Conservation (phyloP, 2,329 filamentous ascomycete species). For the Aureobasidium melanogenum region DNA sequence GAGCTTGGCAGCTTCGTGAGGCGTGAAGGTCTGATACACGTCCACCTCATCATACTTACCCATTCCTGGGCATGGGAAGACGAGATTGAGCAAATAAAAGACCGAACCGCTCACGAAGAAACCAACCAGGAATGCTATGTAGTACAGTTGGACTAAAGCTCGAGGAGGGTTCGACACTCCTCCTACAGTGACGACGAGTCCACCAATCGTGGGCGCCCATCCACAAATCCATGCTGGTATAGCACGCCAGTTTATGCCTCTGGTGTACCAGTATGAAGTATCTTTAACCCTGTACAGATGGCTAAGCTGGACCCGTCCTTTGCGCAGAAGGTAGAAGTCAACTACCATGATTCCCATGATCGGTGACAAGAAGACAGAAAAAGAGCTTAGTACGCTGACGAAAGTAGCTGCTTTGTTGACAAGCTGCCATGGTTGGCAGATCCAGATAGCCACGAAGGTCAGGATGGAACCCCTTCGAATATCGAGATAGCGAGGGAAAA, state of each 20-base stretch:
- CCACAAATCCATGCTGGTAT: slow-evolving; percentile 36
- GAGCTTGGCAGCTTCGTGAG: slow-evolving; percentile 32
- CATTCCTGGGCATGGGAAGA: slow-evolving; percentile 33
- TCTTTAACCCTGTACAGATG: slow-evolving; percentile 29
- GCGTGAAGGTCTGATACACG: slow-evolving; percentile 38
- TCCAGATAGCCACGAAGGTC: slow-evolving; percentile 27
- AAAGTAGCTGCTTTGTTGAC: slow-evolving; percentile 30
- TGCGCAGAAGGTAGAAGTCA: slow-evolving; percentile 31
- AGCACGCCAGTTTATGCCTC: slow-evolving; percentile 37
- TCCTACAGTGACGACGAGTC: slow-evolving; percentile 30
- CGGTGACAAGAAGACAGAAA: slow-evolving; percentile 33
- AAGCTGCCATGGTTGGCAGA: slow-evolving; percentile 30
- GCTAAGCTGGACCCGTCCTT: slow-evolving; percentile 27
- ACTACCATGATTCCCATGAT: slow-evolving; percentile 32
- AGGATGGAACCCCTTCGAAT: slow-evolving; percentile 19
- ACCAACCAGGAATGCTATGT: slow-evolving; percentile 40
- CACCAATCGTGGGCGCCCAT: slow-evolving; percentile 36
- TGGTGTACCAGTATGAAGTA: slow-evolving; percentile 36
- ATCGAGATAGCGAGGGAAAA: background rate
- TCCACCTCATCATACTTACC: slow-evolving; percentile 38
- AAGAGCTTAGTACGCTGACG: slow-evolving; percentile 32
- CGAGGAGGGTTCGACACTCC: slow-evolving; percentile 27
- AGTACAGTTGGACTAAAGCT: slow-evolving; percentile 37
- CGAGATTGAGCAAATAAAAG: slow-evolving; percentile 24
- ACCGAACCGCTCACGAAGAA: slow-evolving; percentile 11